These are phyloP conservation scores for Cochlearia excelsa DNA, from an alignment of 345 rosid genomes.

Conservation along the genomic window DNA sequence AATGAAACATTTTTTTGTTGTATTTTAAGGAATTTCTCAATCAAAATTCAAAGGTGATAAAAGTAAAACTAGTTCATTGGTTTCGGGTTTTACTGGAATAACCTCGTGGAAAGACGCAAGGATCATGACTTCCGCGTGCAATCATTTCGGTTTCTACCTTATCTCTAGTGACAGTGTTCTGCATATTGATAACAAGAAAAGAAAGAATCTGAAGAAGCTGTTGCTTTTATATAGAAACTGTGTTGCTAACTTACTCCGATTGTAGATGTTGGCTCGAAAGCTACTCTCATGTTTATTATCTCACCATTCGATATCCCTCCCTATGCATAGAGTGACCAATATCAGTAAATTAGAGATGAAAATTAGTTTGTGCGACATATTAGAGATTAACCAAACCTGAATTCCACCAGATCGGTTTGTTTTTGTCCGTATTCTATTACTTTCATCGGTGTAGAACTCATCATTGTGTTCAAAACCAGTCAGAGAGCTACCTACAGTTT, in stretches of 20 bases:
- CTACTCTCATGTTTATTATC: conserved; percentile 86
- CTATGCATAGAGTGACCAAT: conserved; percentile 40
- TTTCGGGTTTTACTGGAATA: conserved; percentile 1
- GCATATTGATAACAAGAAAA: conserved; percentile 32
- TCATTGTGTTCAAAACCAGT: conserved; percentile 96
- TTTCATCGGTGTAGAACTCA: conserved; percentile 65
- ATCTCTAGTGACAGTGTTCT: conserved; percentile 78
- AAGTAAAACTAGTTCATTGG: neutral
- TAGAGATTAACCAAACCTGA: conserved; percentile 52
- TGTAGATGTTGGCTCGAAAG: conserved; percentile 97
- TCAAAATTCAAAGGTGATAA: neutral
- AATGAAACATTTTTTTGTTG: too few relatives aligned
- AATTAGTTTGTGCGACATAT: neutral
- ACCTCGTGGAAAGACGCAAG: conserved; percentile 97
- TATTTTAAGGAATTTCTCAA: too few relatives aligned
- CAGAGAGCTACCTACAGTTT: conserved; percentile 59
- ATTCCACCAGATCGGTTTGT: conserved; percentile 97
- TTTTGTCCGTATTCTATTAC: conserved; percentile 77
- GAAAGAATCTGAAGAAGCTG: neutral
- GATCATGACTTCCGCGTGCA: conserved; percentile 97
- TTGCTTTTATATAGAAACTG: conserved; percentile 30
- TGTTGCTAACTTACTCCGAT: conserved; percentile 82
- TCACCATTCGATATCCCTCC: conserved; percentile 99
- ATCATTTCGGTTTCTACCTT: conserved; percentile 70
- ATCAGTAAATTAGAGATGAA: conserved; percentile 6